Evolutionary conservation across 2,329 filamentous ascomycete genomes (phyloP).

Genomic region (Lachnellula occidentalis): DNA sequence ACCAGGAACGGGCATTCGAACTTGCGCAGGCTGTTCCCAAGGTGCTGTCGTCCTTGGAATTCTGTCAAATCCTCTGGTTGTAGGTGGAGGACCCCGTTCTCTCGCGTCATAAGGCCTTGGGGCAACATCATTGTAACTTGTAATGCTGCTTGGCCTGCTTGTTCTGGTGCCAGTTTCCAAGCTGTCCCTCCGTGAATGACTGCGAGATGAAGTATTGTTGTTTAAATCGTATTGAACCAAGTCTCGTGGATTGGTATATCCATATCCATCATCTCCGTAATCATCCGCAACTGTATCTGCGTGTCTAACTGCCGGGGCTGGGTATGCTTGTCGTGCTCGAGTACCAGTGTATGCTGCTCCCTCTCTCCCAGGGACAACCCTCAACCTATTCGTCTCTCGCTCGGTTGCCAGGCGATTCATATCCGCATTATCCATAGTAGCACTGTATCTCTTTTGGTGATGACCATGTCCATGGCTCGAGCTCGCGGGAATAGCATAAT

Average conservation of each 20-base stretch:
- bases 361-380: constrained; percentile 19
- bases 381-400: constrained; percentile 17
- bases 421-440: constrained; percentile 47
- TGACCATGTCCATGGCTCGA: constrained; percentile 41
- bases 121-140: constrained; percentile 24
- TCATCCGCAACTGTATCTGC: constrained; percentile 40
- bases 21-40: constrained; percentile 41
- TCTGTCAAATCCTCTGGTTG: constrained; percentile 66
- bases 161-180: constrained; percentile 40
- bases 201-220: constrained; percentile 37
- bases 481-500: constrained; percentile 53
- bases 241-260: constrained; percentile 59
- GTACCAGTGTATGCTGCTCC: constrained; percentile 19
- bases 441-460: constrained; percentile 39
- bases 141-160: constrained; percentile 26
- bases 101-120: constrained; percentile 37
- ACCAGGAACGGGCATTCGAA: constrained; percentile 40
- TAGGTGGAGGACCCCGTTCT: constrained; percentile 53
- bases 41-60: constrained; percentile 39
- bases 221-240: constrained; percentile 57
- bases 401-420: constrained; percentile 21
- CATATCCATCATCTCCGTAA: constrained; percentile 55
- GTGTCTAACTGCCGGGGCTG: constrained; percentile 32
- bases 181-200: constrained; percentile 46
- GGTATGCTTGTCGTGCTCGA: constrained; percentile 20